Evolutionary conservation across 306 rosid species (phyloP).

Genomic region (Corylus americana): DNA sequence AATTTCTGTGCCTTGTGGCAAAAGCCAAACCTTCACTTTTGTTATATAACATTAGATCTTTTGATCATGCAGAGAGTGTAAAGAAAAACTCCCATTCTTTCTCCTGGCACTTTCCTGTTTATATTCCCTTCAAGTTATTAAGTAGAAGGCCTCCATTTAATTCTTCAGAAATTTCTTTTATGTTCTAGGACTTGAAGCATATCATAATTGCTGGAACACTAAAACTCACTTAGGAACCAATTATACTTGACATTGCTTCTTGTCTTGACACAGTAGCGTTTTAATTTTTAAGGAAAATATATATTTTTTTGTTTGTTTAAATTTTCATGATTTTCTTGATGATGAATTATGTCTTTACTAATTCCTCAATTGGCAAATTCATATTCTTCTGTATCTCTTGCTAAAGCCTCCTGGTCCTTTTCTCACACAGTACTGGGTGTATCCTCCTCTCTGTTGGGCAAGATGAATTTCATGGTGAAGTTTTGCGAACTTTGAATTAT

Average conservation of each 20-base stretch:
- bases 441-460: conserved; percentile 87
- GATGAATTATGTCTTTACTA: neutral
- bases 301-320: neutral
- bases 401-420: conserved; percentile 30
- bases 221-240: neutral
- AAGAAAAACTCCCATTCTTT: neutral
- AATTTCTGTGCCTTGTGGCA: neutral
- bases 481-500: conserved; percentile 66
- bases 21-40: neutral
- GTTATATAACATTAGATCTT: neutral
- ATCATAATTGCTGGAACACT: neutral
- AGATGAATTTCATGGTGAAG: conserved; percentile 73
- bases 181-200: neutral
- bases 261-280: neutral
- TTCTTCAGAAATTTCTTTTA: too few species aligned
- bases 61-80: neutral
- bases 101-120: neutral
- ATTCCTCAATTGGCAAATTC: neutral
- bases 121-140: too few species aligned
- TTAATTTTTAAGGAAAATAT: too few species aligned
- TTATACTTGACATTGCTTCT: neutral
- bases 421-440: conserved; percentile 81
- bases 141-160: neutral
- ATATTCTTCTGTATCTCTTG: conserved; percentile 1
- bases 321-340: neutral